Conservation (phyloP, 306 rosid species). For the Prunus persica region DNA sequence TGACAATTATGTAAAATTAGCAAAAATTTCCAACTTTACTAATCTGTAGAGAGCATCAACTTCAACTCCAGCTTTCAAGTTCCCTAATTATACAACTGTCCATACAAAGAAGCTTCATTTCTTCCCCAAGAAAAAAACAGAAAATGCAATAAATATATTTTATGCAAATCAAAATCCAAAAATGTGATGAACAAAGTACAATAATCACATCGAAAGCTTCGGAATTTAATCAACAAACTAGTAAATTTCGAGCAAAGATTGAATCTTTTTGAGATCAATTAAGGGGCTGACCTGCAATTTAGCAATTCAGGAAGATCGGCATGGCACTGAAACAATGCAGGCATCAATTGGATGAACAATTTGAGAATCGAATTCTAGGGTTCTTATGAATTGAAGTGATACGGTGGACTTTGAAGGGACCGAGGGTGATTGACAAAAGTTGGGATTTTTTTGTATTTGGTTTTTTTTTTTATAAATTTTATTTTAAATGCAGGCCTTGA, state of each 20-base stretch:
- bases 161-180: neutral
- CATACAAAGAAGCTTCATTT: neutral
- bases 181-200: too few species aligned
- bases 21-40: neutral
- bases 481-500: neutral
- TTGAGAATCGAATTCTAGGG: neutral
- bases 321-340: slow-evolving; percentile 13
- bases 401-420: slow-evolving; percentile 6
- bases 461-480: too few species aligned
- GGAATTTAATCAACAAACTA: neutral
- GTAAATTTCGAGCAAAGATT: neutral
- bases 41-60: neutral
- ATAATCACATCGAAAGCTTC: neutral
- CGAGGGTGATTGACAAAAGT: neutral
- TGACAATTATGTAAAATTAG: neutral
- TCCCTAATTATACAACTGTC: neutral
- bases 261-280: neutral
- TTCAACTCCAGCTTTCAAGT: neutral
- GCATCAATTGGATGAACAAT: neutral
- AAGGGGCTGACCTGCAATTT: slow-evolving; percentile 8
- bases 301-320: slow-evolving; percentile 18
- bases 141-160: neutral
- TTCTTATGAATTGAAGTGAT: slow-evolving; percentile 1
- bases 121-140: neutral
- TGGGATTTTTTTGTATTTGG: too few species aligned